Evolutionary conservation across 345 rosid species (phyloP).

Genomic region (Brassica cretica): DNA sequence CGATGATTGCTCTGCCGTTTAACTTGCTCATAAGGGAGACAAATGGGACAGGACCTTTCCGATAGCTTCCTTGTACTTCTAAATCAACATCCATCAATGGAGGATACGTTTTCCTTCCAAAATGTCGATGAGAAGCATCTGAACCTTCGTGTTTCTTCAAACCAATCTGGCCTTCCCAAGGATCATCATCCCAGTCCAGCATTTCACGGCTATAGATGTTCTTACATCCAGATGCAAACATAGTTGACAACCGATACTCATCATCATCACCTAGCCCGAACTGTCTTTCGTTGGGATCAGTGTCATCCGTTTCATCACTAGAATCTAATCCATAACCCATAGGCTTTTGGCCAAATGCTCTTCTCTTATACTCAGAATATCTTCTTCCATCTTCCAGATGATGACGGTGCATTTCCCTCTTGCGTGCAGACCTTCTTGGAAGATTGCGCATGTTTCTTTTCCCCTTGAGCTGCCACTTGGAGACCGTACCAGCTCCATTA

Average conservation of each 20-base stretch:
- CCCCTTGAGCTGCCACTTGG: conserved; percentile 91
- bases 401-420: conserved; percentile 32
- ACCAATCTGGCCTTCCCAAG: conserved; percentile 51
- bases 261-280: conserved; percentile 42
- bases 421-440: conserved; percentile 52
- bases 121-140: conserved; percentile 38
- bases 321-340: conserved; percentile 44
- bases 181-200: conserved; percentile 60
- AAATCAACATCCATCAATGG: conserved; percentile 79
- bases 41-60: conserved; percentile 75
- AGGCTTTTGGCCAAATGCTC: conserved; percentile 45
- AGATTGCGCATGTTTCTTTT: conserved; percentile 80
- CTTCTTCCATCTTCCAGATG: conserved; percentile 47
- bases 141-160: conserved; percentile 40
- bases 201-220: conserved; percentile 41
- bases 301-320: conserved; percentile 46
- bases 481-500: conserved; percentile 58
- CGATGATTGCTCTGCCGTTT: conserved; percentile 84
- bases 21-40: conserved; percentile 78
- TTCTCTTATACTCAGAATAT: conserved; percentile 47
- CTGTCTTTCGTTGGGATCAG: conserved; percentile 51
- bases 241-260: conserved; percentile 46
- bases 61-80: conserved; percentile 83
- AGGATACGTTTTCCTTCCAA: conserved; percentile 51
- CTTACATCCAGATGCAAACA: conserved; percentile 45